Evolutionary conservation across 2,329 filamentous ascomycete species (phyloP).

Genomic region (Neopestalotiopsis sp.): DNA sequence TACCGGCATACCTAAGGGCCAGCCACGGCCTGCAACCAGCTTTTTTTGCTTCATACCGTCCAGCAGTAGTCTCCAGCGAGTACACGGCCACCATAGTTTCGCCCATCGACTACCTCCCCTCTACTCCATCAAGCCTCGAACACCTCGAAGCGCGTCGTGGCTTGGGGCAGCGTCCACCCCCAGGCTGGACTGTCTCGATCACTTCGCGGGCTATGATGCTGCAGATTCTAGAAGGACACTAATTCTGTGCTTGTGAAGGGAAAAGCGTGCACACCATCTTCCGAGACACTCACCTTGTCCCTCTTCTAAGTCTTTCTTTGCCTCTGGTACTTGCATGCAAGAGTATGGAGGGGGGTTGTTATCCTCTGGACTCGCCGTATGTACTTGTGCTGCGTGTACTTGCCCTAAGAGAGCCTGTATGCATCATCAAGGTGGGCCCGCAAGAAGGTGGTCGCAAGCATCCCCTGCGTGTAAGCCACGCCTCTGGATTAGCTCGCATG

Average conservation of each 20-base stretch:
- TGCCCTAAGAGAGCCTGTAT: not conserved
- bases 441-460: slow-evolving; percentile 3
- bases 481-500: slow-evolving; percentile 13
- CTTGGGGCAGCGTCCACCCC: not conserved
- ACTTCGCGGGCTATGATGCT: not conserved
- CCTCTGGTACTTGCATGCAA: slow-evolving; percentile 6
- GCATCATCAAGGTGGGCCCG: slow-evolving; percentile 6
- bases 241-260: not conserved
- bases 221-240: slow-evolving; percentile 14
- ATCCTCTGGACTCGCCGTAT: not conserved
- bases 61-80: too few species aligned
- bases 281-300: not conserved
- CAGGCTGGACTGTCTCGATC: slow-evolving; percentile 4
- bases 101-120: not conserved
- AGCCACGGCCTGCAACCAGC: not conserved
- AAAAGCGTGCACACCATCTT: slow-evolving; percentile 6
- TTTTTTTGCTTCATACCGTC: not conserved
- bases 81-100: not conserved
- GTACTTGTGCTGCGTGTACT: slow-evolving; percentile 12
- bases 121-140: not conserved
- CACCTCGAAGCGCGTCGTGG: not conserved
- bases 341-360: not conserved
- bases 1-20: slow-evolving; percentile 10
- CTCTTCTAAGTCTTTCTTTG: not conserved
- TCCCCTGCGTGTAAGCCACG: slow-evolving; percentile 13